A percentile compares a stretch with the other conserved stretches of the same genome.
Conservation (phyloP, 192 early-diverging fungal genomes). For the Coemansia sp. region DNA sequence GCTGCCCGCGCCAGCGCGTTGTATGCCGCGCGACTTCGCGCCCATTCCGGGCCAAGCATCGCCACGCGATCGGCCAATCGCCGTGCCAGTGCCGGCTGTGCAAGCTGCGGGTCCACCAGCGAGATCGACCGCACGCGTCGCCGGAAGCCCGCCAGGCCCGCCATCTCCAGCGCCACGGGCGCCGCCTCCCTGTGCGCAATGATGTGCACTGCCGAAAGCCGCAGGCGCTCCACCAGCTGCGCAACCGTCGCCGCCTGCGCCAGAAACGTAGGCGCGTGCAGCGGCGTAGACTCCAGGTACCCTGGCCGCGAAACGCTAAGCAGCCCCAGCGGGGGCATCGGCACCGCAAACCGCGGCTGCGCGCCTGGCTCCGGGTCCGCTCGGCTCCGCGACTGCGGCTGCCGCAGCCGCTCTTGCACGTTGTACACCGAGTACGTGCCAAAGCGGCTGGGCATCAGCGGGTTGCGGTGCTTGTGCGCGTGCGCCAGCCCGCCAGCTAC, state of each 20-base stretch:
- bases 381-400: neutral
- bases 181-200: constrained; percentile 42
- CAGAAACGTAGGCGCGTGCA: constrained; percentile 24
- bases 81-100: constrained; percentile 15
- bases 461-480: constrained; percentile 40
- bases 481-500: constrained; percentile 50
- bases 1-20: constrained; percentile 45
- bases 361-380: neutral
- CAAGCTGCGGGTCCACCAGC: constrained; percentile 35
- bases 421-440: constrained; percentile 45
- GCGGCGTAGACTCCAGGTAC: constrained; percentile 39
- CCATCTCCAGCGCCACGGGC: constrained; percentile 51
- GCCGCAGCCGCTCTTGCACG: constrained; percentile 21
- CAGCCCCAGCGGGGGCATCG: constrained; percentile 36
- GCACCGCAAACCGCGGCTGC: constrained; percentile 16
- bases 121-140: constrained; percentile 39
- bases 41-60: constrained; percentile 48
- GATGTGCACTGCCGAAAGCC: constrained; percentile 38
- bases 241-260: constrained; percentile 40
- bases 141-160: constrained; percentile 40
- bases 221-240: constrained; percentile 43
- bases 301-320: constrained; percentile 51
- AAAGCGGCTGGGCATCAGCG: constrained; percentile 48
- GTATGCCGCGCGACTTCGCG: constrained; percentile 47
- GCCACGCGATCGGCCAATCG: constrained; percentile 16